Percentiles rank a stretch among this genome's conserved stretches.
Conservation (phyloP, 1,139 yeast genomes). For the Yamadazyma epiphylla region DNA sequence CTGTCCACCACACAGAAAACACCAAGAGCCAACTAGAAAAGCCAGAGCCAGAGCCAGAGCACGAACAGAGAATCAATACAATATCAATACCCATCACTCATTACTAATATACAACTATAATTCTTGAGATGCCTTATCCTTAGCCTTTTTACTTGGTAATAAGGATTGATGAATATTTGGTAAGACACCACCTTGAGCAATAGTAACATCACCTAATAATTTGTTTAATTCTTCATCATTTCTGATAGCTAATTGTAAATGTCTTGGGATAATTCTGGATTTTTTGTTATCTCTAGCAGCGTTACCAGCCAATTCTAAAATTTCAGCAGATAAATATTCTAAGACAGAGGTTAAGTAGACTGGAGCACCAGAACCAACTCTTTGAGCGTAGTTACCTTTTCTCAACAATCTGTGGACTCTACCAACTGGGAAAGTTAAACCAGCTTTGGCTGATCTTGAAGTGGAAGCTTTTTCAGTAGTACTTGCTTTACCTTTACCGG, state of each 20-base stretch:
- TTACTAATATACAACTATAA: conserved; percentile 35
- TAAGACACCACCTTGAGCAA: conserved; percentile 97
- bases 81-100: conserved; percentile 1
- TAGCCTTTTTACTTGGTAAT: conserved; percentile 88
- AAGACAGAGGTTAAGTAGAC: conserved; percentile 94
- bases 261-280: conserved; percentile 98
- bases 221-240: conserved; percentile 96
- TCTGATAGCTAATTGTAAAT: conserved; percentile 96
- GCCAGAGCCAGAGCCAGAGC: too few species aligned
- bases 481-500: conserved; percentile 99
- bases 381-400: conserved; percentile 98
- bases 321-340: conserved; percentile 96
- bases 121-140: conserved; percentile 79
- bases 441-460: conserved; percentile 98
- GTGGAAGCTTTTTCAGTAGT: conserved; percentile 90
- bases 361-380: conserved; percentile 98
- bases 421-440: conserved; percentile 99
- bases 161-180: conserved; percentile 95
- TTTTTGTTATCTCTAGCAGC: conserved; percentile 98
- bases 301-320: conserved; percentile 96
- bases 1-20: too few species aligned
- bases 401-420: conserved; percentile 97
- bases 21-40: too few species aligned
- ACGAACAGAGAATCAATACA: not conserved
- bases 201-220: conserved; percentile 56